These are phyloP conservation scores for Eucalyptus paniculata DNA, from an alignment of 345 rosid species.

Conservation along the genomic window DNA sequence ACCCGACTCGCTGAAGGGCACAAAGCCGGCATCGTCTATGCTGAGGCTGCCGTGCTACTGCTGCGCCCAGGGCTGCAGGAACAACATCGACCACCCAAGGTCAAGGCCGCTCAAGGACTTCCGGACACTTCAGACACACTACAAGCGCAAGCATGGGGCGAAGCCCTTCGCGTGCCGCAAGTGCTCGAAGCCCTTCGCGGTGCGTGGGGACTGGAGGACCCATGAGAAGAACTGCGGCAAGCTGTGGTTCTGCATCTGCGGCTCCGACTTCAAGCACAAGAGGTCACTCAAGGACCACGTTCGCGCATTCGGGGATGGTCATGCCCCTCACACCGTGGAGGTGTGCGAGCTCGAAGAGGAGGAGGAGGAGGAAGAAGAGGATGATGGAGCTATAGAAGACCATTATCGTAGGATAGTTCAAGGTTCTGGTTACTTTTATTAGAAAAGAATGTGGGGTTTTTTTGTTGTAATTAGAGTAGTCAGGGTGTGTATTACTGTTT, in stretches of 20 bases:
- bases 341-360: constrained; percentile 12
- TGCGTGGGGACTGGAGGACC: constrained; percentile 62
- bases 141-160: constrained; percentile 71
- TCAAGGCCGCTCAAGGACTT: constrained; percentile 81
- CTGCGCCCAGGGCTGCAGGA: constrained; percentile 71
- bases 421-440: neutral
- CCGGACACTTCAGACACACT: constrained; percentile 89
- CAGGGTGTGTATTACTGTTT: neutral
- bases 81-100: constrained; percentile 79
- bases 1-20: constrained; percentile 67
- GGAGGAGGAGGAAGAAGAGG: constrained; percentile 10
- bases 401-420: neutral
- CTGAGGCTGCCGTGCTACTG: constrained; percentile 79
- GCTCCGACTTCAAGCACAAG: constrained; percentile 64
- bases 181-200: constrained; percentile 50
- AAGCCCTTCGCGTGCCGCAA: constrained; percentile 57
- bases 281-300: constrained; percentile 62
- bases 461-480: neutral
- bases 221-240: constrained; percentile 69
- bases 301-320: constrained; percentile 54
- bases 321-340: constrained; percentile 29
- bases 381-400: neutral
- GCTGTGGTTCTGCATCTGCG: constrained; percentile 57
- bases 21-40: constrained; percentile 49
- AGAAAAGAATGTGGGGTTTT: neutral